Base-by-base conservation (phyloP, 352 stramenopile species). In the Globisporangium solare region DNA sequence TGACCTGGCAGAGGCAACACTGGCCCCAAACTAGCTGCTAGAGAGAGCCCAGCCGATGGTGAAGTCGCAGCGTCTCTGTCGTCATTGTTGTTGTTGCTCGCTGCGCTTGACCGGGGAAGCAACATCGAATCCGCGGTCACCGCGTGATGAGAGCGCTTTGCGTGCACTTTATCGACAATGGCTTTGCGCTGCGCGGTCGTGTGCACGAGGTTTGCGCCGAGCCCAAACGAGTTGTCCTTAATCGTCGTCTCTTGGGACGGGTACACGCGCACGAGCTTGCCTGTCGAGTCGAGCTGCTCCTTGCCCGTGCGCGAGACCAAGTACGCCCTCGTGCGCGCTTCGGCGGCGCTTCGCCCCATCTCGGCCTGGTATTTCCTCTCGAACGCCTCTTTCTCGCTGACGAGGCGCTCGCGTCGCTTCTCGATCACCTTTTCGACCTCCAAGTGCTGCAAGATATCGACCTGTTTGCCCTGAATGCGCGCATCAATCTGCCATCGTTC, bases 221-320 rank as follows among this genome's bases (percentile, higher is more conserved):
- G 56, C 0, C 86, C 86, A 56, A 95, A 93, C 37, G 68, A 88
- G 31, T 74, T 37, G 59, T 92, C 83, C 35, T 80, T 79, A 13
- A 93, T 71, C 3, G 66, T 75, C 0, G 84, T 93, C 42, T 90
- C 80, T 54, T 92, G 82, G 2, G 79, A 89, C 8, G 82, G 79
- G 53, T 84, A 88, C 0, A 88, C 64, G 0, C 79, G 79, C 10
- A 87, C 77, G 2, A 66, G 51, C 51, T 86, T 88, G 7, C 79
- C 74, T 0, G 75, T 88, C 6, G 79, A 73, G 46, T 89, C 79
- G 13, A 89, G 64, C 5, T 76, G 68, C 56, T 89, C 77, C 35
- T 75, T 76, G 0, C 76, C 79, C 0, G 77, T 88, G 0, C 74
- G 69, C 0, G 75, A 68, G 21, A 88, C 21, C 20, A 92, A 48